Conservation (phyloP, 768 basidiomycete genomes). For the Tricholoma furcatifolium region DNA sequence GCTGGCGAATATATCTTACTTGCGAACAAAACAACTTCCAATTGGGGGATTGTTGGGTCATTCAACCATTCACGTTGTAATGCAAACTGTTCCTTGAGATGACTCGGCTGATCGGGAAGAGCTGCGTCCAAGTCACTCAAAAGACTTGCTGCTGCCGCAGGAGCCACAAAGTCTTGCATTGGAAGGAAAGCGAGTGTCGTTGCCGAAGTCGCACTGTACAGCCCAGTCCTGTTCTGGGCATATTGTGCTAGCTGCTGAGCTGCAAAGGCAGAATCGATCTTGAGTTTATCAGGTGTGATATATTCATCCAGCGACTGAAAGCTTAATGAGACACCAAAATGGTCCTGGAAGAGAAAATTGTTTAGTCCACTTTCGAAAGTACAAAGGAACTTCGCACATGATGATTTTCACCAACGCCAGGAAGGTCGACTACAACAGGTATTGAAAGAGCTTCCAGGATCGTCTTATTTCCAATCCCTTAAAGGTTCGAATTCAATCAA, state of each 20-base stretch:
- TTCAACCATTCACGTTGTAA: slow-evolving; percentile 6
- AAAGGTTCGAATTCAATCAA: slow-evolving; percentile 26
- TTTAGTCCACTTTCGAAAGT: neutral
- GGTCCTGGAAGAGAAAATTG: neutral
- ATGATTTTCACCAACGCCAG: slow-evolving; percentile 42
- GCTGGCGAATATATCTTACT: neutral
- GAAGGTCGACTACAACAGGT: slow-evolving; percentile 30
- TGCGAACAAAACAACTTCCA: slow-evolving; percentile 6
- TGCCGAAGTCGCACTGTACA: slow-evolving; percentile 3
- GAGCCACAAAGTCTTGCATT: neutral
- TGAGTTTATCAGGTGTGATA: neutral
- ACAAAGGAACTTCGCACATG: neutral
- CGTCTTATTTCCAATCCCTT: slow-evolving; percentile 34
- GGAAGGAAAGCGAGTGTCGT: slow-evolving; percentile 8
- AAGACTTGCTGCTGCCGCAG: neutral
- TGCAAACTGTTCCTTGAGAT: neutral
- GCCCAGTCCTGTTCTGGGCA: slow-evolving; percentile 1
- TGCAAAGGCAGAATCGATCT: neutral
- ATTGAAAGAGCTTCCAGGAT: slow-evolving; percentile 29
- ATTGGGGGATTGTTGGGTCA: slow-evolving; percentile 1
- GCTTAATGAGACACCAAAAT: neutral
- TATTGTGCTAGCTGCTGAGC: neutral
- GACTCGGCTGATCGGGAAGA: neutral
- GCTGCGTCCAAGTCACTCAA: slow-evolving; percentile 4
- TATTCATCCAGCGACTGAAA: slow-evolving; percentile 1